Percentiles rank a stretch among this genome's conserved stretches.
Conservation (phyloP, 2,329 filamentous ascomycete genomes). For the Botrytis porri region DNA sequence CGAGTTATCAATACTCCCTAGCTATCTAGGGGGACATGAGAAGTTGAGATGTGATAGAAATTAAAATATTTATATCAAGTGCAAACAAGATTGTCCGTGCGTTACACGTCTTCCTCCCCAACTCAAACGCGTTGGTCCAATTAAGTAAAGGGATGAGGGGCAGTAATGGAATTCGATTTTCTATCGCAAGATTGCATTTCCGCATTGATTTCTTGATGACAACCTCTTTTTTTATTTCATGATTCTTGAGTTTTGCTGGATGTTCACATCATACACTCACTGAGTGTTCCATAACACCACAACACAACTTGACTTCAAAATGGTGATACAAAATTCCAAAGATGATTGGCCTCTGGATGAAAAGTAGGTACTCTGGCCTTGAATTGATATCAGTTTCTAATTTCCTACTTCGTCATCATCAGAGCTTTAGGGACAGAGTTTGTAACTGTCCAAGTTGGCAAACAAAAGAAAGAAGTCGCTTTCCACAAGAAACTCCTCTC, state of each 20-base stretch:
- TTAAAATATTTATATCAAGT: background rate
- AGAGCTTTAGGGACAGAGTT: constrained; percentile 15
- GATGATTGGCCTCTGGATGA: constrained; percentile 18
- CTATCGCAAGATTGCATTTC: background rate
- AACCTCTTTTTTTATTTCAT: background rate
- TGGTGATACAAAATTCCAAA: background rate
- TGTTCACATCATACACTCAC: background rate
- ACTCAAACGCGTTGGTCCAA: background rate
- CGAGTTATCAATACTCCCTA: background rate
- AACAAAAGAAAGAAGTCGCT: constrained; percentile 12
- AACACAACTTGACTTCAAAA: background rate
- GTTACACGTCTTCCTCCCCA: background rate
- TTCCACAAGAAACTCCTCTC: constrained; percentile 20
- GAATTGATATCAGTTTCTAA: background rate
- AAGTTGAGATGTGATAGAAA: background rate
- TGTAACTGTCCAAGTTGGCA: constrained; percentile 14
- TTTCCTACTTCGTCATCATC: background rate
- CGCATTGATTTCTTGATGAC: background rate
- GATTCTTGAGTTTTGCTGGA: background rate
- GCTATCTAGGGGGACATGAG: background rate
- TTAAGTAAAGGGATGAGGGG: background rate
- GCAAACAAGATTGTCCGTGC: background rate
- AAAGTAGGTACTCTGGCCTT: background rate
- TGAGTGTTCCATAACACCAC: background rate
- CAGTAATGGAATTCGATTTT: background rate